Conservation (phyloP, 2,329 filamentous ascomycete species). For the Trichoderma polysporum region DNA sequence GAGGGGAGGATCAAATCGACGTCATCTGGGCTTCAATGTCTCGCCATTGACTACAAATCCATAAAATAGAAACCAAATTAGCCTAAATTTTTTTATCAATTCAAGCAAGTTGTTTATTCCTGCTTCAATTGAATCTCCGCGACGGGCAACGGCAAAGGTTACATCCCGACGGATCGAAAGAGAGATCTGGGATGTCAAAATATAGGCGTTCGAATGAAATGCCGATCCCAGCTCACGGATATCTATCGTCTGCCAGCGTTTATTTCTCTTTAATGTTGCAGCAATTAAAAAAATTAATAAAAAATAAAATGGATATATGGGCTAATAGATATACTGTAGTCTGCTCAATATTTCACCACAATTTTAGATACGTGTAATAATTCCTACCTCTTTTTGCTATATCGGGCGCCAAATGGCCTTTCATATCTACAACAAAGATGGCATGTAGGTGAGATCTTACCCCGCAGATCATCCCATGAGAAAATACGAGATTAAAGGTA, state of each 20-base stretch:
- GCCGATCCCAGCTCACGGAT: neutral
- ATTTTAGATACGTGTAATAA: neutral
- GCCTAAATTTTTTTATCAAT: neutral
- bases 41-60: neutral
- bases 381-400: neutral
- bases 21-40: neutral
- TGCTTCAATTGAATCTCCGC: neutral
- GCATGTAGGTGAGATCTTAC: neutral
- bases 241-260: neutral
- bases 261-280: neutral
- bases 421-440: neutral
- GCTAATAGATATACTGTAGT: neutral
- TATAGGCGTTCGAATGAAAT: neutral
- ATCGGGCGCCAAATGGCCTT: neutral
- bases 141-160: neutral
- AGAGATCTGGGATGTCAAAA: neutral
- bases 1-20: neutral
- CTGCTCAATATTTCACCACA: neutral
- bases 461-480: neutral
- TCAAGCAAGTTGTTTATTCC: neutral
- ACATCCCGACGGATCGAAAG: constrained; percentile 11
- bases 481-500: neutral
- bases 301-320: neutral
- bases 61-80: neutral
- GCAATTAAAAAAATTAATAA: neutral